phyloP scores from a whole-genome alignment of 163 green algal genomes.

The Chloroidium sp. region DNA sequence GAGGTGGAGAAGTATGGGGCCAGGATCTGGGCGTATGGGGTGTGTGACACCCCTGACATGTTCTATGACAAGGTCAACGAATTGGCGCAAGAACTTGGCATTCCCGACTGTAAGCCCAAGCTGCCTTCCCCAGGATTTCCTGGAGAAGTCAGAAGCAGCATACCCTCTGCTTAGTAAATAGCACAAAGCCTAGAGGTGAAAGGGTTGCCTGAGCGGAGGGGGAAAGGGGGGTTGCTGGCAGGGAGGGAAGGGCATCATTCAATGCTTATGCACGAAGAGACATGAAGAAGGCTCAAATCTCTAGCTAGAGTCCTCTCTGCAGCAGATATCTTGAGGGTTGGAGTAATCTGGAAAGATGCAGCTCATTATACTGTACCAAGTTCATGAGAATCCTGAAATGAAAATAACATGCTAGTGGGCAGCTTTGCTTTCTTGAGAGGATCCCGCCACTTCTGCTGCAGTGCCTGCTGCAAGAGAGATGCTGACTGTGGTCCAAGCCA shows the following conservation, averaged over 20 bases:
- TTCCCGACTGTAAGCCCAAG: neutral
- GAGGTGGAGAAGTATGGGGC: constrained; percentile 43
- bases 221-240: neutral
- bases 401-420: neutral
- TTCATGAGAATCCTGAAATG: neutral
- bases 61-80: constrained; percentile 79
- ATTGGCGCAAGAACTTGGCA: constrained; percentile 54
- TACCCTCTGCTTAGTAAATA: neutral
- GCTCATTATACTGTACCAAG: neutral
- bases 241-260: too few species aligned
- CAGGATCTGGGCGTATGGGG: constrained; percentile 42
- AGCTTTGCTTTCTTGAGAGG: neutral
- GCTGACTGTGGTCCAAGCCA: constrained; percentile 56
- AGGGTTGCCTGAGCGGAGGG: neutral
- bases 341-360: neutral
- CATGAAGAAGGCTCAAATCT: neutral
- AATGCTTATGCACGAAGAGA: too few species aligned
- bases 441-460: constrained; percentile 2
- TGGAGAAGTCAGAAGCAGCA: neutral
- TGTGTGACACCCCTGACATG: constrained; percentile 80
- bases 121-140: neutral
- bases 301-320: neutral
- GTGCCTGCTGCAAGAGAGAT: constrained; percentile 25
- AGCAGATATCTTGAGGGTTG: neutral
- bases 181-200: neutral